A percentile compares a stretch with the other conserved stretches of the same genome.
Conservation (phyloP, 2,329 filamentous ascomycete species). For the Phyllosticta citrichinensis region DNA sequence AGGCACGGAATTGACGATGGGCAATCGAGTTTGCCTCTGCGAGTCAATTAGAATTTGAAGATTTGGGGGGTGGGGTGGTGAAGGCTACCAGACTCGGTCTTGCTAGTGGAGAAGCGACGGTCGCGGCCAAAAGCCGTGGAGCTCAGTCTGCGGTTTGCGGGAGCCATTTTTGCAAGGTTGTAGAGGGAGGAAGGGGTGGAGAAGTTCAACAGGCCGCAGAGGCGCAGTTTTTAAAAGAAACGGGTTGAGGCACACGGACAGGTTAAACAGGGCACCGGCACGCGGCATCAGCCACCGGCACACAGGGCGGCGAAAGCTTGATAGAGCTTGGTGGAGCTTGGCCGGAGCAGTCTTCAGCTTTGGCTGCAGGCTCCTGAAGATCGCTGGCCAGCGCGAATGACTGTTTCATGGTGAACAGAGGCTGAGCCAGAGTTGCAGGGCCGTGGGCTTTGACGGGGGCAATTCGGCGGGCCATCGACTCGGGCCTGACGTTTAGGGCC, state of each 20-base stretch:
- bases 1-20: conserved; percentile 79
- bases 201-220: neutral
- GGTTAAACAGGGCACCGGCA: conserved; percentile 3
- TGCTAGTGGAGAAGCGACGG: conserved; percentile 9
- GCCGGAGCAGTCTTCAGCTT: neutral
- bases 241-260: neutral
- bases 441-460: neutral
- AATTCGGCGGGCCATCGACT: neutral
- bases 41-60: neutral
- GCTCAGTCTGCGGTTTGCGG: neutral
- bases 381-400: neutral
- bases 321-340: conserved; percentile 7
- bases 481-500: neutral
- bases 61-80: neutral
- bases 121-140: conserved; percentile 9
- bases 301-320: conserved; percentile 2
- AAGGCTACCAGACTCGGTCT: conserved; percentile 6
- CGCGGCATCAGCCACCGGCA: conserved; percentile 5
- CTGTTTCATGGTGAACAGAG: neutral
- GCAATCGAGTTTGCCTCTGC: conserved; percentile 72
- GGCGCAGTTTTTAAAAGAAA: conserved; percentile 1
- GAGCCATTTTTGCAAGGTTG: conserved; percentile 1
- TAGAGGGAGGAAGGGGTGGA: neutral
- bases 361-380: neutral
- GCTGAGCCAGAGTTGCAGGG: neutral